phyloP scores from a whole-genome alignment of 139 green algal species.

The Volvox reticuliferus region DNA sequence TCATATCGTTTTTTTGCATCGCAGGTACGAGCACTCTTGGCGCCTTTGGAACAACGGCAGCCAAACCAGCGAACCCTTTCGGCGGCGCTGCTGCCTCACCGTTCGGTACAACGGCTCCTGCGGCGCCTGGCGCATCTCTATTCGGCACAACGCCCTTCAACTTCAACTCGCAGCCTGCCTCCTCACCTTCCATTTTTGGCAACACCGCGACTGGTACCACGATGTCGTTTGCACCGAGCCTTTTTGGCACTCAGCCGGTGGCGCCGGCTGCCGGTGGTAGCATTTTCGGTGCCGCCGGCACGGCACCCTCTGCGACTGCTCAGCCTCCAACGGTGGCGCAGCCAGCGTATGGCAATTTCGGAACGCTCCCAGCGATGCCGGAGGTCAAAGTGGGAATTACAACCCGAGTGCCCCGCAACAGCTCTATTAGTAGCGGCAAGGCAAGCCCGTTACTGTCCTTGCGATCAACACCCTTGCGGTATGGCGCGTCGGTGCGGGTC shows the following conservation, averaged over 20 bases:
- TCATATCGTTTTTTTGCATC: neutral
- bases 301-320: neutral
- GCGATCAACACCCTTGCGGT: constrained; percentile 69
- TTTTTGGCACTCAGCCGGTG: constrained; percentile 12
- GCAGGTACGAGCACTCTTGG: neutral
- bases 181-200: constrained; percentile 65
- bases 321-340: constrained; percentile 52
- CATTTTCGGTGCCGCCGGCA: constrained; percentile 46
- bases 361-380: constrained; percentile 53
- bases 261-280: neutral
- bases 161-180: constrained; percentile 33
- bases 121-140: neutral
- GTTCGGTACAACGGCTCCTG: constrained; percentile 38
- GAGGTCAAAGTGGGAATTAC: constrained; percentile 82
- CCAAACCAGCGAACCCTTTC: constrained; percentile 40
- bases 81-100: neutral
- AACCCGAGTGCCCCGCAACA: constrained; percentile 53
- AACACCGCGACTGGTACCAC: neutral
- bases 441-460: constrained; percentile 71
- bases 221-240: neutral
- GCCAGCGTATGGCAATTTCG: constrained; percentile 62
- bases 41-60: constrained; percentile 14
- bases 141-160: constrained; percentile 16
- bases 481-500: constrained; percentile 66
- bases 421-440: constrained; percentile 40